Evolutionary conservation across 2,329 filamentous ascomycete species (phyloP), one percentile per base, ranked within the genome.

Genomic region (Ophiostoma ips): DNA sequence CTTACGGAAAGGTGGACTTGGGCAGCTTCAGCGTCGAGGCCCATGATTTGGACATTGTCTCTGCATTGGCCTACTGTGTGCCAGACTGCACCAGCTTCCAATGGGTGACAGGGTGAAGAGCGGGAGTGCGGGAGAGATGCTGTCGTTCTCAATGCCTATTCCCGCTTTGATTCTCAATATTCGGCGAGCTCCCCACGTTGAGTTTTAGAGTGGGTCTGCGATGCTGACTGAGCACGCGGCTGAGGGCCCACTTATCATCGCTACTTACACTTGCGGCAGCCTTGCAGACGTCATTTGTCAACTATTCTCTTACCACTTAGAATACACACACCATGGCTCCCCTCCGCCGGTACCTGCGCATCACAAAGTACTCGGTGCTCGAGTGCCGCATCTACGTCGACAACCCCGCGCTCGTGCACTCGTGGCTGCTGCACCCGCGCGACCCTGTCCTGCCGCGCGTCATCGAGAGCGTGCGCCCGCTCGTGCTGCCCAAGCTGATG

Each of bases 311-410:
- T n/a, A n/a, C n/a, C n/a, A n/a, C n/a, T n/a, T n/a, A n/a, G n/a
- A n/a, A n/a, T n/a, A n/a, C n/a, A n/a, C n/a, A n/a, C 18, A 34
- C 16, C 16, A 95, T 95, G 89, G 84, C 88, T 12, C 89, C 89
- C 11, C 79, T 95, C 45, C 81, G 89, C 52, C 79, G 89, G 59
- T 95, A 96, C 63, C 74, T 96, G 50, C 80, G 90, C 48, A 94
- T 96, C 58, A 90, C 85, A 50, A 89, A 90, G 62, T 86, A 87
- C 65, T 95, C 90, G 5, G 88, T 95, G 31, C 76, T 98, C n/a
- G 92, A 98, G 73, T 88, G 87, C 56, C 88, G 89, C 56, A 92
- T 98, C 58, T 96, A 96, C 66, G 79, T 95, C 44, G 90, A 96
- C 56, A 89, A 90, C 59, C 92, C 92, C 0, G 79, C 83, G 12